Base-by-base conservation (phyloP, 805 yeast genomes). In the Kuraishia ogatae region DNA sequence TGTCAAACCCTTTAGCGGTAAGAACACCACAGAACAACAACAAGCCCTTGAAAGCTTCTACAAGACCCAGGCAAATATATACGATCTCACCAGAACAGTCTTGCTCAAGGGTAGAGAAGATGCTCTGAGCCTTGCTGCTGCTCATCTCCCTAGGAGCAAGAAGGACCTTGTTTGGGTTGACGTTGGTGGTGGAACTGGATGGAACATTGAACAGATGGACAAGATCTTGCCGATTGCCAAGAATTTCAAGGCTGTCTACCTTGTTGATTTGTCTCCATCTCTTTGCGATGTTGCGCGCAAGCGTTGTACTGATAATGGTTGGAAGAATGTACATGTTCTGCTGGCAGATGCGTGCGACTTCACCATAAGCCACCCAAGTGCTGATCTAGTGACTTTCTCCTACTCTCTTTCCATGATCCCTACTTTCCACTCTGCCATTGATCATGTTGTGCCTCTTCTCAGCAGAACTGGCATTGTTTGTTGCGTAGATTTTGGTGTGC, bases 351-450 rank as follows among this genome's bases (percentile, higher is more conserved):
- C 93, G 21, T 81, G 87, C 60, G 84, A 82, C 56, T 87, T 89
- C 64, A 70, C 73, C 48, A 75, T 86, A 46, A 80, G 81, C 10
- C 64, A 67, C 28, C 66, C 64, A 21, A 63, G 68, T 26, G 92
- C 87, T n/a, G 91, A 89, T 62, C 72, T 88, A 58, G 76, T 88
- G 60, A 86, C 96, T 8, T 84, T 87, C 65, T 85, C 92, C 7
- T 88, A 88, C 70, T 86, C 93, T 1, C 75, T 88, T 56, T 86
- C 93, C 20, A 88, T 88, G 96, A 88, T 88, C 62, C 96, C 96
- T 50, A 76, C 88, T 47, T 89, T 84, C 68, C 86, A 87, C 68
- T 83, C 92, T 11, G 87, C 89, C 11, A 74, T 88, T 59, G 96
- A 89, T 65, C 84, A 84, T 62, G 84, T 86, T 11, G 77, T 73